phyloP scores from a whole-genome alignment of 2,329 filamentous ascomycete genomes.

The Harringtonia lauricola region DNA sequence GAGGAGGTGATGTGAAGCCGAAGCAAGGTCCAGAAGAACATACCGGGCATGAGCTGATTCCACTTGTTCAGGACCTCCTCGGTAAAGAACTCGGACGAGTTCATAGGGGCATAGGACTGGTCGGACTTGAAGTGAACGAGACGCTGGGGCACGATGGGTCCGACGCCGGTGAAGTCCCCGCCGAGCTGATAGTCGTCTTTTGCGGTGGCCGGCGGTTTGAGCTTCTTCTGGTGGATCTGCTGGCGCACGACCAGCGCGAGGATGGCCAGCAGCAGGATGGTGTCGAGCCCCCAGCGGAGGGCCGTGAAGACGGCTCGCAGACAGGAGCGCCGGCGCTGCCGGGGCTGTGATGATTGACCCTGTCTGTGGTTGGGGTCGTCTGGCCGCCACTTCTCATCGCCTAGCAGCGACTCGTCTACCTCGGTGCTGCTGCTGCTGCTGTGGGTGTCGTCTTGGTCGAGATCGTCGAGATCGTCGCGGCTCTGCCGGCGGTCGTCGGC shows the following conservation, averaged over 20 bases:
- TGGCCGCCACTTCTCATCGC: constrained; percentile 20
- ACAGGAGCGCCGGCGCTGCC: constrained; percentile 17
- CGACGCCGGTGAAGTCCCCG: constrained; percentile 24
- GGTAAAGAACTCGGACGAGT: constrained; percentile 25
- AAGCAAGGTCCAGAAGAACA: not conserved
- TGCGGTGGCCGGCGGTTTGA: constrained; percentile 6
- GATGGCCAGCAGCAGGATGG: constrained; percentile 25
- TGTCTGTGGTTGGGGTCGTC: not conserved
- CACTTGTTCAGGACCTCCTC: constrained; percentile 22
- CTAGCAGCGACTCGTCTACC: constrained; percentile 28
- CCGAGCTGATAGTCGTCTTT: constrained; percentile 19
- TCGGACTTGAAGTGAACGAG: constrained; percentile 23
- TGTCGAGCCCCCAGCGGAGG: constrained; percentile 27
- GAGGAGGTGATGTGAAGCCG: too few species aligned
- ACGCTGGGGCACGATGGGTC: constrained; percentile 20
- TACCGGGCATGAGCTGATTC: constrained; percentile 25
- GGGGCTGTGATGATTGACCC: too few species aligned
- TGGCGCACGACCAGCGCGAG: constrained; percentile 23
- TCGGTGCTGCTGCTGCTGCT: constrained; percentile 22
- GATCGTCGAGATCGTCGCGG: constrained; percentile 20
- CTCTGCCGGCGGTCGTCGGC: not conserved
- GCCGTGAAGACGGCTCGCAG: constrained; percentile 20
- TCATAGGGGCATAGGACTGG: constrained; percentile 22
- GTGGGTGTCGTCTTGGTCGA: constrained; percentile 23
- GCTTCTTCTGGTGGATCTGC: constrained; percentile 12